Base-by-base conservation (phyloP, 2,329 filamentous ascomycete species). In the Talaromyces atroroseus region DNA sequence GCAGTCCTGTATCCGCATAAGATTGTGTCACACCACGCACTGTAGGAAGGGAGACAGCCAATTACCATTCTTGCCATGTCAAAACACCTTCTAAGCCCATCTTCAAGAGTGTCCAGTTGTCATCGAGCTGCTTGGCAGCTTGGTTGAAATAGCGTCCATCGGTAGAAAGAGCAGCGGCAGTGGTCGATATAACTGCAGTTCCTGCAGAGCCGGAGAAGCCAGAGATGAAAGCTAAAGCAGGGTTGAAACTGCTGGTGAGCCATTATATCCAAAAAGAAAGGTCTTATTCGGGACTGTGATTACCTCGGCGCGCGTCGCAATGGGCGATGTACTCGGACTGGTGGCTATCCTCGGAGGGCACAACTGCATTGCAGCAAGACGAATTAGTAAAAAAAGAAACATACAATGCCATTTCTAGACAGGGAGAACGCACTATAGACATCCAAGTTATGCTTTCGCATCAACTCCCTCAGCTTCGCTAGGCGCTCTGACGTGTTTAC, bases 101-200 rank as follows among this genome's bases (percentile, higher is more conserved):
- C 77, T 96, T 99, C 60, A 99, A 78, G 42, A 99, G 79, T 50
- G 83, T 78, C 94, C 94, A 99, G 72, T 97, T 97, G 66, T 74
- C 76, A 71, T 97, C 94, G 29, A 99, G 83, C 72, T 99, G 90
- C 66, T 92, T 89, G 60, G 85, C 79, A 24, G 94, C 94, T 74
- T 99, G 94, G 76, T 95, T 97, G 80, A 97, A 99, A 75, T 99
- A 99, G 62, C 94, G 87, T 29, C 94, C 94, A 71, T 99, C 94
- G 29, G 94, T 99, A 12, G 94, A 90, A 57, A 99, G 78, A 14
- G 90, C 90, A 16, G 94, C 94, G 72, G 92, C 92, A 52, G 90
- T 86, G 50, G 84, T 82, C 2, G 92, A 94, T 56, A 99, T 81
- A 51, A 99, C 87, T 40, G 92, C 94, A 61, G 90, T 95, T 58